Evolutionary conservation across 352 stramenopile species (phyloP), one percentile per base, ranked within the genome.

Genomic region (Phytophthora sp.): DNA sequence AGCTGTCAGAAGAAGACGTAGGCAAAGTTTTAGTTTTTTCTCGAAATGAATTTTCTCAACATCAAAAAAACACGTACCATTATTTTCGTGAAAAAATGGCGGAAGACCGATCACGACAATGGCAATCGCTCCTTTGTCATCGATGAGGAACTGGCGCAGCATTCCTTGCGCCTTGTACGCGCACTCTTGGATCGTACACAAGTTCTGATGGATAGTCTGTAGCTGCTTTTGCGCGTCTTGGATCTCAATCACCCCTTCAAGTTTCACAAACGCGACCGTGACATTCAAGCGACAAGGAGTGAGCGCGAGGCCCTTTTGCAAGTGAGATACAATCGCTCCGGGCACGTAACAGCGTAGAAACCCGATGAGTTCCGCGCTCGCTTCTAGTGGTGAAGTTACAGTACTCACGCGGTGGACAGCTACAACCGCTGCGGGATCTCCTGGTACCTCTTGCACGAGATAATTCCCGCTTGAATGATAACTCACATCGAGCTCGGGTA

Each of bases 81-180:
- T 95, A 71, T 95, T 90, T 74, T 96, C 82, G 61, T 94, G 86
- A 63, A 89, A 93, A 54, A 91, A 91, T 12, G 88, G 88, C 1
- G 84, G 84, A 0, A 95, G 69, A 0, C 88, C 87, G 21, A 96
- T 81, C 11, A 81, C 84, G 18, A 94, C 71, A 39, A 94, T 94
- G 12, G 85, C 84, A 9, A 95, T 74, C 0, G 84, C 86, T 18
- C 88, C 88, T 67, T 96, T 95, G 66, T 95, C 87, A 33, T 96
- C 88, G 33, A 96, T 93, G 7, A 95, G 67, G 46, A 96, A 94
- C 60, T 96, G 88, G 8, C 87, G 85, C 15, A 96, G 67, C 27
- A 84, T 93, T 35, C 85, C 83, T 23, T 94, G 85, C 0, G 90
- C 82, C 38, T 90, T 90, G 69, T 94, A 94, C 0, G 80, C 83